Evolutionary conservation across 805 yeast genomes (phyloP), one percentile per base, ranked within the genome.

Genomic region (Candida koratica): DNA sequence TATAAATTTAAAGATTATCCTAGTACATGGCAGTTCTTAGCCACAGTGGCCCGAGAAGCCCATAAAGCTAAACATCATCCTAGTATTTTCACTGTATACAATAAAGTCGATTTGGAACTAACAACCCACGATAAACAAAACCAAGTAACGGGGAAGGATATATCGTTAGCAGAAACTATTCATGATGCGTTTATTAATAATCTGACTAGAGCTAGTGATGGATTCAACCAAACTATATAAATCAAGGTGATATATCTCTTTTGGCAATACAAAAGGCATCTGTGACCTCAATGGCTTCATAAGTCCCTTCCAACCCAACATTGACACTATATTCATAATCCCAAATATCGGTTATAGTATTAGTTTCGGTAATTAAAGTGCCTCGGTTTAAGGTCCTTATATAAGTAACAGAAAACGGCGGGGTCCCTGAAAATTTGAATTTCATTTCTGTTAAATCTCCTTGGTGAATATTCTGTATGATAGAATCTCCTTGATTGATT

Each of bases 401-500:
- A 53, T 89, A 93, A 1, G 89, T 84, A 45, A 93, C 70, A 26
- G 80, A 67, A 64, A 90, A 93, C 9, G 99, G 99, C 8, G 97
- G 95, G 0, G 79, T 75, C 11, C 98, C 98, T 22, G 75, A 73
- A 51, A 93, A 84, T 14, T 77, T 73, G 61, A 93, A 90, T 2
- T 73, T 73, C 32, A 93, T 78, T 53, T 88, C 96, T 1, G 94
- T 89, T 51, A 84, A 85, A 46, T 93, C 98, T 31, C 97, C 98
- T 54, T 87, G 95, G 51, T 88, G 95, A 28, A 93, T 84, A 56
- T 86, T 90, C 51, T 81, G 89, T 38, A 81, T 75, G 6, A 80
- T 62, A 12, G 75, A 64, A 38, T 77, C 81, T n/a, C 96, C 95
- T 49, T 81, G 84, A 16, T 81, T 75, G 11, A 90, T 79, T 41